Percentiles rank a stretch among this genome's conserved stretches.
phyloP scores from a whole-genome alignment of 1,284 basidiomycete species.

The Sanghuangporus baumii region DNA sequence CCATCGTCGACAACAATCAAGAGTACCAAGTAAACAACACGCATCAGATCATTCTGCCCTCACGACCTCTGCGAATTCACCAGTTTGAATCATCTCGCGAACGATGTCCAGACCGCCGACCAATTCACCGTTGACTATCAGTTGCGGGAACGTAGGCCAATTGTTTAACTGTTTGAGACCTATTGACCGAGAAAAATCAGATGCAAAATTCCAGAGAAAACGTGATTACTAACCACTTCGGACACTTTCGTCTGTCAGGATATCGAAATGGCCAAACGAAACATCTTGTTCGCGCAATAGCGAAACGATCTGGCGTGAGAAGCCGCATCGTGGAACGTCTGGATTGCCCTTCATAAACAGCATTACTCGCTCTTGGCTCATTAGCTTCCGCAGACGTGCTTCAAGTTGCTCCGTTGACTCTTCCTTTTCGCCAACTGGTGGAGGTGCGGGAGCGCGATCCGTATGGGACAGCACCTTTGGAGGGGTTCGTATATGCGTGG shows the following conservation, averaged over 20 bases:
- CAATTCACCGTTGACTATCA: conserved; percentile 66
- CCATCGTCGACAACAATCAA: neutral
- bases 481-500: conserved; percentile 44
- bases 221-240: conserved; percentile 41
- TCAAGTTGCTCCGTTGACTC: conserved; percentile 59
- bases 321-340: conserved; percentile 81
- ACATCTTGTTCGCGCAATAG: conserved; percentile 57
- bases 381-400: conserved; percentile 56
- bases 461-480: conserved; percentile 37
- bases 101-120: conserved; percentile 66
- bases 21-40: neutral
- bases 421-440: conserved; percentile 22
- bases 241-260: conserved; percentile 65
- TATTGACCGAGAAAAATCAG: conserved; percentile 19
- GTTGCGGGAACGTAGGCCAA: conserved; percentile 67
- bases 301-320: conserved; percentile 66
- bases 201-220: neutral
- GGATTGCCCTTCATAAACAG: conserved; percentile 98
- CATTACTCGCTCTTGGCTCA: conserved; percentile 75
- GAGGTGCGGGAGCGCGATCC: conserved; percentile 31
- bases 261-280: conserved; percentile 70
- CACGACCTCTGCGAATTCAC: conserved; percentile 36
- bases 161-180: conserved; percentile 56
- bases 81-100: conserved; percentile 52
- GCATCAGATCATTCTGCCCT: conserved; percentile 1